A percentile compares a stretch with the other conserved stretches of the same genome.
These are phyloP conservation scores for Phaffia rhodozyma DNA, from an alignment of 1,284 basidiomycete genomes.

Conservation along the genomic window DNA sequence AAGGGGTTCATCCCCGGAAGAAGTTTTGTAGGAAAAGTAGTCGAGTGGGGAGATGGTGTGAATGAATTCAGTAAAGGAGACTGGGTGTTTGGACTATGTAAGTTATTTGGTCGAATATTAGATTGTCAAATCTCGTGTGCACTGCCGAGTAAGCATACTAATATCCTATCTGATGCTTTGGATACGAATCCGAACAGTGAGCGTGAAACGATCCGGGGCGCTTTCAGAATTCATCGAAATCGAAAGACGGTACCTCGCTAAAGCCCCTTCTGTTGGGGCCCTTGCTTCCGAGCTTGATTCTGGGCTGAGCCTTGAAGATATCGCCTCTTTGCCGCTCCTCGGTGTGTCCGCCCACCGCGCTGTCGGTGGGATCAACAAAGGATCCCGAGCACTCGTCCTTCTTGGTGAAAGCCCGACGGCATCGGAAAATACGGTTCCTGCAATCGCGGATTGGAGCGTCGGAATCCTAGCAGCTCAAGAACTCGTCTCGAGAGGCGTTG, in stretches of 20 bases:
- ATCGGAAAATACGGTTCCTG: background rate
- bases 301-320: constrained; percentile 13
- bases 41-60: constrained; percentile 10
- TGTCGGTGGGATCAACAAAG: background rate
- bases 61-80: constrained; percentile 14
- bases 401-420: background rate
- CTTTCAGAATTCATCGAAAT: constrained; percentile 13
- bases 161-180: too few species aligned
- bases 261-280: background rate
- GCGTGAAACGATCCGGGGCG: constrained; percentile 3
- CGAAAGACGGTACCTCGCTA: constrained; percentile 10
- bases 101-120: too few species aligned
- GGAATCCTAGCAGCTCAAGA: constrained; percentile 13
- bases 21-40: constrained; percentile 14
- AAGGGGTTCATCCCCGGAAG: constrained; percentile 12
- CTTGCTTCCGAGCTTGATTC: background rate
- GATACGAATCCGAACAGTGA: background rate
- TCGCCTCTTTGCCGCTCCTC: constrained; percentile 9
- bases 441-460: constrained; percentile 12
- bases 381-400: constrained; percentile 11
- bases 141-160: too few species aligned
- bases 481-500: constrained; percentile 7
- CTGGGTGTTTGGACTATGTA: constrained; percentile 11
- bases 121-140: too few species aligned
- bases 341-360: constrained; percentile 16